Evolutionary conservation across 805 yeast species (phyloP).

Genomic region (Lachancea thermotolerans): DNA sequence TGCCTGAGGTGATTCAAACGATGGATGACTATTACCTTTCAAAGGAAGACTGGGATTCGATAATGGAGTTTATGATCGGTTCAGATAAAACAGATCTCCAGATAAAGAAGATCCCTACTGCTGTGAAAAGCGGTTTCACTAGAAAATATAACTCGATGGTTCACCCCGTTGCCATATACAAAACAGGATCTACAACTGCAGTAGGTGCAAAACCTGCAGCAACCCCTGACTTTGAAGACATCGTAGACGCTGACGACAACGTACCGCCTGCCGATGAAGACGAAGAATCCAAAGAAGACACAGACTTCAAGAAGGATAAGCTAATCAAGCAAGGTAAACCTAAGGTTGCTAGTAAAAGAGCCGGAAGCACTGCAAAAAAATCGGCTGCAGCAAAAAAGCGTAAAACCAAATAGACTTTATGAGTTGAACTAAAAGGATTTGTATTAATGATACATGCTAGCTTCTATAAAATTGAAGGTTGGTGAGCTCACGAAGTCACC

Average conservation of each 20-base stretch:
- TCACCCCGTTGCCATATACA: conserved; percentile 83
- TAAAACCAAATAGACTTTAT: neutral
- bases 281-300: conserved; percentile 24
- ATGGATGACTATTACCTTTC: conserved; percentile 85
- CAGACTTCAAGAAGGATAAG: conserved; percentile 34
- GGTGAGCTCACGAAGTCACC: neutral
- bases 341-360: conserved; percentile 24
- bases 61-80: conserved; percentile 81
- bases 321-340: conserved; percentile 28
- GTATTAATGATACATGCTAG: no score
- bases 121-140: conserved; percentile 82
- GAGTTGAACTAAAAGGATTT: no score
- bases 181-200: conserved; percentile 56
- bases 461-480: neutral
- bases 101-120: conserved; percentile 61
- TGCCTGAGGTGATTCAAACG: conserved; percentile 54
- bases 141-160: conserved; percentile 65
- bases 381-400: conserved; percentile 6
- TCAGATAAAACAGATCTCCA: conserved; percentile 38
- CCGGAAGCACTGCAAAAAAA: conserved; percentile 18
- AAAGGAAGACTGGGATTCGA: conserved; percentile 85
- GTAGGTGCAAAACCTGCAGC: conserved; percentile 16
- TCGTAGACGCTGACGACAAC: conserved; percentile 31
- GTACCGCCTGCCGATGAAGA: conserved; percentile 26
- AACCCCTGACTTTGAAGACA: conserved; percentile 33